These are phyloP conservation scores for Echria macrotheca DNA, from an alignment of 495 filamentous ascomycete genomes.

Conservation along the genomic window DNA sequence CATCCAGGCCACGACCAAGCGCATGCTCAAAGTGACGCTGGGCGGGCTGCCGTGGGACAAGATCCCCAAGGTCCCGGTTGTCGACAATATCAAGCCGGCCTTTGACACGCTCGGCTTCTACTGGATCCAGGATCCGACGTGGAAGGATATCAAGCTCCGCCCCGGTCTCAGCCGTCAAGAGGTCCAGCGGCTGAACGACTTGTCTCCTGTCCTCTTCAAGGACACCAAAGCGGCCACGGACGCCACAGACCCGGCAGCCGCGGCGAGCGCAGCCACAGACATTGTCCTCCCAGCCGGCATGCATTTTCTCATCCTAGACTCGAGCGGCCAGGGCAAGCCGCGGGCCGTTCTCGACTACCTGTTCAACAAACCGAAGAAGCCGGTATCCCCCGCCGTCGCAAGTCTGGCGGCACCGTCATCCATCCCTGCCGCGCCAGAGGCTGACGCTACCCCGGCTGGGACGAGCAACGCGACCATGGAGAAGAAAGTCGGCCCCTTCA, in stretches of 20 bases:
- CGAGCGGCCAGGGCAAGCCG: constrained; percentile 6
- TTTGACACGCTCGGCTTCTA: constrained; percentile 3
- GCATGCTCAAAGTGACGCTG: constrained; percentile 1
- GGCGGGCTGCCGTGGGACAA: not conserved
- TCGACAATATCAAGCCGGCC: not conserved
- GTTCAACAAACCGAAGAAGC: constrained; percentile 14
- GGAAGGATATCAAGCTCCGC: not conserved
- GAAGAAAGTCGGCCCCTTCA: not conserved
- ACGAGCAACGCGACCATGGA: not conserved
- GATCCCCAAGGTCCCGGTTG: not conserved
- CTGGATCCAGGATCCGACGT: constrained; percentile 26
- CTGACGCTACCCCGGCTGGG: not conserved
- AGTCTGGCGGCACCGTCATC: not conserved
- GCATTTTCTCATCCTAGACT: constrained; percentile 29
- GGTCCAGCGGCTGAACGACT: not conserved
- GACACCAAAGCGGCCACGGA: not conserved
- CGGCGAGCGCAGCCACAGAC: constrained; percentile 3
- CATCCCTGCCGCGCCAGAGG: not conserved
- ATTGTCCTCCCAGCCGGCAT: constrained; percentile 23
- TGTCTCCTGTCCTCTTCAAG: constrained; percentile 1
- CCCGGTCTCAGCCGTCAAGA: not conserved
- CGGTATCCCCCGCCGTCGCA: not conserved
- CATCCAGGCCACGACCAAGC: not conserved
- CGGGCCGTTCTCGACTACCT: constrained; percentile 27
- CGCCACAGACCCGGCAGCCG: constrained; percentile 7